Percentiles rank a stretch among this genome's conserved stretches.
phyloP scores from a whole-genome alignment of 495 filamentous ascomycete genomes.

The Diplogelasinospora grovesii region DNA sequence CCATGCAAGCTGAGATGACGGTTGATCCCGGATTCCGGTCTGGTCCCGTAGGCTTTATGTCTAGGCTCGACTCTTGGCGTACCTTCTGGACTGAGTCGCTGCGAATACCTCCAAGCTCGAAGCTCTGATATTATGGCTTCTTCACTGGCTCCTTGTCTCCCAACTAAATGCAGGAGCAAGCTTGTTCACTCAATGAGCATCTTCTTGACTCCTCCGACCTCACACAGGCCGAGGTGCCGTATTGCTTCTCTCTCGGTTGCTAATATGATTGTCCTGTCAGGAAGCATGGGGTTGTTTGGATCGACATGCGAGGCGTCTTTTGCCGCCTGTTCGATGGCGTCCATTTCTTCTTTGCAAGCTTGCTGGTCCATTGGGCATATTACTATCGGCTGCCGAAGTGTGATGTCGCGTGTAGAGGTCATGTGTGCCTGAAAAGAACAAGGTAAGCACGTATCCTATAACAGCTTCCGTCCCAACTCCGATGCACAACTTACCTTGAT shows the following conservation, averaged over 20 bases:
- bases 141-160: too few species aligned
- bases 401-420: slow-evolving; percentile 84
- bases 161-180: too few species aligned
- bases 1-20: too few species aligned
- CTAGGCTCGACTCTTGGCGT: too few species aligned
- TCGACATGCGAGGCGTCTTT: slow-evolving; percentile 84
- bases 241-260: slow-evolving; percentile 71
- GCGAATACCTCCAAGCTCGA: too few species aligned
- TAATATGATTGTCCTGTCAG: slow-evolving; percentile 72
- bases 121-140: too few species aligned
- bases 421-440: slow-evolving; percentile 63
- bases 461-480: background rate
- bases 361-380: slow-evolving; percentile 94
- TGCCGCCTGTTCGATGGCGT: slow-evolving; percentile 90
- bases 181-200: slow-evolving; percentile 84
- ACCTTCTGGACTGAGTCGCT: too few species aligned
- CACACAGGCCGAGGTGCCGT: slow-evolving; percentile 69
- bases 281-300: slow-evolving; percentile 81
- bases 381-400: slow-evolving; percentile 86
- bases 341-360: slow-evolving; percentile 96
- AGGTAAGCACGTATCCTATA: background rate
- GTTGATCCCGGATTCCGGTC: too few species aligned
- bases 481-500: slow-evolving; percentile 64
- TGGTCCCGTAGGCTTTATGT: too few species aligned
- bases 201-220: slow-evolving; percentile 81